A percentile compares a stretch with the other conserved stretches of the same genome.
Evolutionary conservation across 148 eudicot species (phyloP).

Genomic region (Silene conica): DNA sequence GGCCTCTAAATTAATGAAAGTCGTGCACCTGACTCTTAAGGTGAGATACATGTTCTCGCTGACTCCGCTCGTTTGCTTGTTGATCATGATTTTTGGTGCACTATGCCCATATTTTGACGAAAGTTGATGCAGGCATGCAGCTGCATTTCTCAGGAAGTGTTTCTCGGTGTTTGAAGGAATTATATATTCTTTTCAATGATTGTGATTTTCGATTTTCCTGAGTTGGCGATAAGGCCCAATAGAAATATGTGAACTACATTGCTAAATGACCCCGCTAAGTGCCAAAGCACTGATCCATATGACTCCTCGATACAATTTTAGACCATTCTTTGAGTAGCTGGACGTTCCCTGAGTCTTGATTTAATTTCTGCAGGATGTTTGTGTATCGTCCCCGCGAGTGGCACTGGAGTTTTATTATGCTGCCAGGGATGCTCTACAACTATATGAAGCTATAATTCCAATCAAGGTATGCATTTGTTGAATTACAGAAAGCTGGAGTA

Average conservation of each 20-base stretch:
- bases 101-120: neutral
- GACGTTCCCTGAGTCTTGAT: neutral
- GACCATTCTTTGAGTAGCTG: neutral
- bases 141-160: neutral
- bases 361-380: constrained; percentile 68
- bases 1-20: constrained; percentile 68
- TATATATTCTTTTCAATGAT: neutral
- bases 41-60: constrained; percentile 33
- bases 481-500: neutral
- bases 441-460: constrained; percentile 83
- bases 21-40: constrained; percentile 83
- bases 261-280: neutral
- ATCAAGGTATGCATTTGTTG: constrained; percentile 69
- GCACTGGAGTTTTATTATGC: constrained; percentile 85
- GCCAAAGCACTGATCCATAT: neutral
- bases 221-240: neutral
- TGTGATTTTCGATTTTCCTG: constrained; percentile 1
- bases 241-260: neutral
- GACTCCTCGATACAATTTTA: neutral
- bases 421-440: constrained; percentile 80
- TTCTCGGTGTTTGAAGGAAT: neutral
- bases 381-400: constrained; percentile 81
- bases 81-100: neutral
- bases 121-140: neutral
- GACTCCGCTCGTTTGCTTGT: neutral